Evolutionary conservation across 2,329 filamentous ascomycete genomes (phyloP).

Genomic region (Fusarium annulatum): DNA sequence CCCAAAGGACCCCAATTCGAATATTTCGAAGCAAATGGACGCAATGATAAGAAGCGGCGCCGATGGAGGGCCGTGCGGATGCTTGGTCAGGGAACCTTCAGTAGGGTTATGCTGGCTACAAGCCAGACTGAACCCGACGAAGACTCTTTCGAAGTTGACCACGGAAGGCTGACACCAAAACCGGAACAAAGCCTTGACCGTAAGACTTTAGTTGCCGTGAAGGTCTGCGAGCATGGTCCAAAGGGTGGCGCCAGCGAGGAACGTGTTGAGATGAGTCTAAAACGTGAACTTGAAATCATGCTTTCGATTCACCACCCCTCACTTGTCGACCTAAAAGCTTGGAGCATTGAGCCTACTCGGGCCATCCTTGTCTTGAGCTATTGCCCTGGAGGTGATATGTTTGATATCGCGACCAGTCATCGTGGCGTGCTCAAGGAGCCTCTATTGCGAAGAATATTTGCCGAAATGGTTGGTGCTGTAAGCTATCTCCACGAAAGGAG

Average conservation of each 20-base stretch:
- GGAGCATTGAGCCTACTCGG: constrained; percentile 84
- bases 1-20: constrained; percentile 61
- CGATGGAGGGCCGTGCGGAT: constrained; percentile 83
- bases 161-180: constrained; percentile 47
- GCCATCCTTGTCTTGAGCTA: constrained; percentile 90
- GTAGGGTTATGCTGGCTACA: constrained; percentile 90
- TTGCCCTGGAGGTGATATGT: constrained; percentile 93
- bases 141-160: constrained; percentile 52
- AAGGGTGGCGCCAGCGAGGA: constrained; percentile 94
- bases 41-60: constrained; percentile 75
- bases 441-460: constrained; percentile 85
- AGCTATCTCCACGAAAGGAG: constrained; percentile 84
- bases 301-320: constrained; percentile 89
- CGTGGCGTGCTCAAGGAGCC: constrained; percentile 73
- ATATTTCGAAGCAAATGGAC: constrained; percentile 76
- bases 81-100: constrained; percentile 94
- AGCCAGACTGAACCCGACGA: constrained; percentile 72
- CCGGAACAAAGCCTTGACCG: constrained; percentile 60
- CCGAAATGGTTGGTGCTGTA: constrained; percentile 87
- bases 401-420: constrained; percentile 85
- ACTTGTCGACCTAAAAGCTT: constrained; percentile 90
- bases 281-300: constrained; percentile 95
- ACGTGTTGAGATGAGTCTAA: constrained; percentile 90
- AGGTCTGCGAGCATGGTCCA: constrained; percentile 94
- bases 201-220: constrained; percentile 91